These are phyloP conservation scores for Acorus calamus DNA, from an alignment of 106 monocot species.

Conservation along the genomic window DNA sequence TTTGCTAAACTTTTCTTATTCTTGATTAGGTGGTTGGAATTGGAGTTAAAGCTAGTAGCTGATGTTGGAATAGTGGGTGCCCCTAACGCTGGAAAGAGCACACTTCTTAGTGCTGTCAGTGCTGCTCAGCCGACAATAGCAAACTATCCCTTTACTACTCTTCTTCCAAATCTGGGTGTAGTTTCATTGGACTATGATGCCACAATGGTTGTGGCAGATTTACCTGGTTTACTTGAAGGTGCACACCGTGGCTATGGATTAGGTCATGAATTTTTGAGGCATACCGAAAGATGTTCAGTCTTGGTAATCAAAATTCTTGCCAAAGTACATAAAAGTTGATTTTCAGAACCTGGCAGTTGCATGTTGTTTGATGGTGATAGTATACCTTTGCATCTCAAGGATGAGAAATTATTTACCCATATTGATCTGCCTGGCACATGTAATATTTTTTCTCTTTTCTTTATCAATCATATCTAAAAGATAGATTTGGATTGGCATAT, in stretches of 20 bases:
- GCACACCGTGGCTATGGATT: constrained; percentile 91
- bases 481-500: no score
- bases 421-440: no score
- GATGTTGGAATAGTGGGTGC: constrained; percentile 99
- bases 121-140: constrained; percentile 96
- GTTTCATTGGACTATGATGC: constrained; percentile 85
- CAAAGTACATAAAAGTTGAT: no score
- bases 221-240: constrained; percentile 99
- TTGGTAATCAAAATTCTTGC: constrained; percentile 36
- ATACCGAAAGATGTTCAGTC: constrained; percentile 91
- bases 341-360: no score
- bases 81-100: constrained; percentile 98
- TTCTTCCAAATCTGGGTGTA: constrained; percentile 93
- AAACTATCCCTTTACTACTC: constrained; percentile 93
- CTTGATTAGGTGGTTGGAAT: constrained; percentile 75
- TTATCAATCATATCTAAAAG: no score
- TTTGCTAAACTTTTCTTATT: not conserved
- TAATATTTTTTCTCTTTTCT: no score
- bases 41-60: constrained; percentile 94
- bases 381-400: no score
- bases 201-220: constrained; percentile 93
- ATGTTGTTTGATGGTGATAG: no score
- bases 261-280: constrained; percentile 95
- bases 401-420: no score
- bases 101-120: constrained; percentile 75